Evolutionary conservation across 306 rosid genomes (phyloP), one percentile per base, ranked within the genome.

Genomic region (Pachyrhizus erosus): DNA sequence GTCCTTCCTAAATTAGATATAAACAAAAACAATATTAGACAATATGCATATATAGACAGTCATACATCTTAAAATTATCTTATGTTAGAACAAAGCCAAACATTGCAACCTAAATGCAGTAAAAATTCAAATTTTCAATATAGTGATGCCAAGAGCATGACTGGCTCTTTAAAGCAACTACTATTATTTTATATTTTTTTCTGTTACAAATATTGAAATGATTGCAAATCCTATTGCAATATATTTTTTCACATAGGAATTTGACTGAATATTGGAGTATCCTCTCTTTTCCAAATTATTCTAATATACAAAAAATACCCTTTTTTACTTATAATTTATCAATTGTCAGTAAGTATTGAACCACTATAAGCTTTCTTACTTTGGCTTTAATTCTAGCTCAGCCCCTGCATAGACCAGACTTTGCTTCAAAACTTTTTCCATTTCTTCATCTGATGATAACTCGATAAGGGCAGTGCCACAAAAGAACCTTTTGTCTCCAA

Each of bases 381-480:
- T 94, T 24, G 89, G 87, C 73, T 90, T 92, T 65, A 94, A 75
- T 62, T 91, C 93, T 64, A 94, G 43, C 54, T 90, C 87, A 64
- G 82, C 88, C 18, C 97, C 97, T 0, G 89, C 90, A 81, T 84
- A 94, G 57, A 43, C 83, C 83, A 91, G 62, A 26, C 71, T 72
- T 83, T 90, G 83, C 71, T 77, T 80, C 86, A 90, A 39, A 70
- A 88, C 79, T 46, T 86, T 84, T 79, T 77, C 88, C 49, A 87
- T 83, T 67, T 90, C 97, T 82, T 90, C 93, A 84, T 91, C 97
- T 18, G 90, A 72, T 12, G 97, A 85, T 73, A 94, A 92, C 90
- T 94, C 98, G 34, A 94, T 58, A 83, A 94, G 90, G 14, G 92
- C 97, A 75, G 91, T 87, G 73, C 98, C 98, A 42, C 97, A 69